Percentiles rank a stretch among this genome's conserved stretches.
Evolutionary conservation across 768 basidiomycete genomes (phyloP).

Genomic region (Hemileccinum rubropunctum): DNA sequence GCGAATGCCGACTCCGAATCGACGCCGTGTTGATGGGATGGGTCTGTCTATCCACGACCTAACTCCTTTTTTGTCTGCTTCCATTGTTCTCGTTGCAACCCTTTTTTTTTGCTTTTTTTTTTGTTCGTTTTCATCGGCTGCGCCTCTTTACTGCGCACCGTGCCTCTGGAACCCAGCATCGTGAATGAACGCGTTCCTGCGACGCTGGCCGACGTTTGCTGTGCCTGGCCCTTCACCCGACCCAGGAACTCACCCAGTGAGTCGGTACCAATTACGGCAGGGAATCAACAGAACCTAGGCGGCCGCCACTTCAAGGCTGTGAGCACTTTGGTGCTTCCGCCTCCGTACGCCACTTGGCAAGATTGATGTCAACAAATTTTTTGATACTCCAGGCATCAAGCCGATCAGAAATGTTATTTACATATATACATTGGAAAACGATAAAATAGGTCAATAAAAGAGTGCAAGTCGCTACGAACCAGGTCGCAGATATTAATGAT

Average conservation of each 20-base stretch:
- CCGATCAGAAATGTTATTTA: constrained; percentile 5
- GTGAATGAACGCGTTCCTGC: neutral
- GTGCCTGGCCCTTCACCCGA: constrained; percentile 4
- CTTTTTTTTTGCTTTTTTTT: no score
- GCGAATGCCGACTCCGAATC: neutral
- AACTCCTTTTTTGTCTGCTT: neutral
- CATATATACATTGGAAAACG: neutral
- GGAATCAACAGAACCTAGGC: neutral
- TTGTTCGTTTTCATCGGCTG: neutral
- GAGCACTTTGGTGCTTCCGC: neutral
- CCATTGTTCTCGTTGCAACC: neutral
- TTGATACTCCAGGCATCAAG: neutral
- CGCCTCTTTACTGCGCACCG: constrained; percentile 11
- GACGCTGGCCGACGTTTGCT: constrained; percentile 8
- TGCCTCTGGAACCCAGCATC: neutral
- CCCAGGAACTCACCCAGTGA: constrained; percentile 4
- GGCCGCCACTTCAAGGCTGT: constrained; percentile 13
- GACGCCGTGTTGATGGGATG: neutral
- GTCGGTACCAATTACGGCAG: constrained; percentile 13
- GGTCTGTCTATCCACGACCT: neutral
- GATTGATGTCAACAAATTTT: neutral
- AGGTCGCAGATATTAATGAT: neutral
- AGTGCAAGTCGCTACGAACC: neutral
- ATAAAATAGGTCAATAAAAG: neutral
- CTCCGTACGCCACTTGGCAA: neutral